A percentile compares a stretch with the other conserved stretches of the same genome.
These are phyloP conservation scores for Senna siamea DNA, from an alignment of 306 rosid genomes.

Conservation along the genomic window DNA sequence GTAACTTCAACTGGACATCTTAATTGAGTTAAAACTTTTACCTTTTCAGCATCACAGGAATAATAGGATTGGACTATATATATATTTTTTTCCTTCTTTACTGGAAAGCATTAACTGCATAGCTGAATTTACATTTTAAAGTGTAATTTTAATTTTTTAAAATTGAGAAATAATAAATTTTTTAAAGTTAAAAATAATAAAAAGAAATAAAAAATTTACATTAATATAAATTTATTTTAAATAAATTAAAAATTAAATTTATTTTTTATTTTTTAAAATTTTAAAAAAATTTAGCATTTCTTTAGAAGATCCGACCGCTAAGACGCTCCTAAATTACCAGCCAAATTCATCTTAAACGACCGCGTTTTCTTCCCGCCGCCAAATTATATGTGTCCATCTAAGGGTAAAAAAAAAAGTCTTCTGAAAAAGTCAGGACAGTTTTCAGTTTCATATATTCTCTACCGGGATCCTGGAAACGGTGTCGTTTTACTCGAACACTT, in stretches of 20 bases:
- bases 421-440: background rate
- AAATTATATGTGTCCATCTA: background rate
- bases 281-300: too few species aligned
- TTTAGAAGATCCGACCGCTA: too few species aligned
- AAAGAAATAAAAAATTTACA: too few species aligned
- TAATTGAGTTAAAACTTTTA: background rate
- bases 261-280: too few species aligned
- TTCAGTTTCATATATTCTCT: background rate
- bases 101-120: background rate
- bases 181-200: too few species aligned
- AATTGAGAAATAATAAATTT: too few species aligned
- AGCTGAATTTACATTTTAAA: too few species aligned
- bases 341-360: background rate
- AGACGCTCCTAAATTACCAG: too few species aligned
- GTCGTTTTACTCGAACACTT: constrained; percentile 28
- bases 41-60: background rate
- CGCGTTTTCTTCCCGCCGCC: constrained; percentile 24
- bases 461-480: background rate
- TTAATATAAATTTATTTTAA: too few species aligned
- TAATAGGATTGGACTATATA: background rate
- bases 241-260: too few species aligned
- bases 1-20: background rate
- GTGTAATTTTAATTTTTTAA: too few species aligned
- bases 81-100: background rate
- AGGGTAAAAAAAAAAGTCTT: background rate